Evolutionary conservation across 1,284 basidiomycete genomes (phyloP), one percentile per base, ranked within the genome.

Genomic region (Ceratobasidium sp.): DNA sequence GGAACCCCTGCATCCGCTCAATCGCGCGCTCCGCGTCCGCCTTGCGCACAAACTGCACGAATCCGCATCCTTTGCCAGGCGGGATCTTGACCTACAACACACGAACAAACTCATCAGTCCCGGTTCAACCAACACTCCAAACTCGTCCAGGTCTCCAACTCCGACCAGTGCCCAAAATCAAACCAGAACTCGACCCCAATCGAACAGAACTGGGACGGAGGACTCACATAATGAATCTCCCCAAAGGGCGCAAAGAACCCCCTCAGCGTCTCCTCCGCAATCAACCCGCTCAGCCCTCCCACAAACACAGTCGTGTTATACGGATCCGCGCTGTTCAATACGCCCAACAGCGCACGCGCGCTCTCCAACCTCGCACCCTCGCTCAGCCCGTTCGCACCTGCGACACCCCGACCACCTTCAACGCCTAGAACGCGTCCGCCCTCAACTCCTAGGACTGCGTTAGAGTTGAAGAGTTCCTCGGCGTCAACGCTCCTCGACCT

Each of bases 1-100:
- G 94, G 80, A 96, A 98, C 26, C 94, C 95, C 82, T 98, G 95
- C 95, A 98, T 96, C 81, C 93, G 93, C 81, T 95, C 92, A 76
- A 98, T 98, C 1, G 96, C 95, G 30, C 88, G 86, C 80, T 97
- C 94, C 6, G 96, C 96, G 81, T 98, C 96, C 13, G 88, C 88
- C 82, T 98, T 96, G 76, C 90, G 87, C 30, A 96, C 92, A 78
- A 95, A 98, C 82, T 97, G 95, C 32, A 98, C 95, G 78, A 98
- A 98, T 0, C 96, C 95, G 78, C 96, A 98, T 75, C 96, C 94
- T 79, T 98, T 98, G 61, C 94, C 95, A 30, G 94, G 91, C 1
- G 96, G 96, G 7, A 98, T 95, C 82, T 98, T 98, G 79, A 97
- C 94, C 92, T 94, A 76, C 38, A 26, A 30, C 0, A 35, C 28